Percentiles rank a stretch among this genome's conserved stretches.
phyloP scores from a whole-genome alignment of 2,329 filamentous ascomycete genomes.

The Ceratocystiopsis sp. region DNA sequence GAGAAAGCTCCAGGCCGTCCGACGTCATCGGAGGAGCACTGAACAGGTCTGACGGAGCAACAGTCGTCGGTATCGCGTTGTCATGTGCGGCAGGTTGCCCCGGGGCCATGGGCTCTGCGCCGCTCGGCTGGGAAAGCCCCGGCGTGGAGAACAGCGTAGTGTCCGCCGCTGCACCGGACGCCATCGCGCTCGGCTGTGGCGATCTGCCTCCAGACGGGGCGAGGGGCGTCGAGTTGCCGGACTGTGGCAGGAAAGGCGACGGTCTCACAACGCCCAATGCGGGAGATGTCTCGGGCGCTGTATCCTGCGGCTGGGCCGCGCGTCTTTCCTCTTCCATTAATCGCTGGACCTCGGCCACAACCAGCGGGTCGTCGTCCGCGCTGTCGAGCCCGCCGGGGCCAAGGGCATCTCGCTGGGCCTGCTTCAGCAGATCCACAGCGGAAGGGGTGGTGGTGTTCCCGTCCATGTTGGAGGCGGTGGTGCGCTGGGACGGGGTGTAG shows the following conservation, averaged over 20 bases:
- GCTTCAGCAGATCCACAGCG: background rate
- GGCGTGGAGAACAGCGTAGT: too few relatives aligned
- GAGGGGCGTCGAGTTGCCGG: too few relatives aligned
- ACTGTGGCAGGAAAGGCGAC: too few relatives aligned
- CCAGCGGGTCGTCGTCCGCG: background rate
- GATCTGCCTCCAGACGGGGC: too few relatives aligned
- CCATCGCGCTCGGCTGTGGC: too few relatives aligned
- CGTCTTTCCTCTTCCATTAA: background rate
- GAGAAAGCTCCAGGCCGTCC: conserved; percentile 1
- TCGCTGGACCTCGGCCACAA: background rate
- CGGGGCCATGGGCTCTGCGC: too few relatives aligned
- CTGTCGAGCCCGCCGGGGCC: background rate
- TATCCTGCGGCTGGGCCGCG: too few relatives aligned
- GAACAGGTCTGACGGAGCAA: background rate
- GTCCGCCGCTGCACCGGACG: too few relatives aligned
- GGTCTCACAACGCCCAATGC: too few relatives aligned
- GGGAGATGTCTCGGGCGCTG: too few relatives aligned
- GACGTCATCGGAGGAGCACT: background rate
- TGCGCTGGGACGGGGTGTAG: background rate
- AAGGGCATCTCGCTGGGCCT: background rate
- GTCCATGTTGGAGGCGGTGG: background rate
- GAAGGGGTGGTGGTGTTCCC: background rate
- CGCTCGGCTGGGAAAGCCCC: too few relatives aligned
- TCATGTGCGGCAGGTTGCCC: background rate
- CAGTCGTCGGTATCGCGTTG: background rate